A percentile compares a stretch with the other conserved stretches of the same genome.
Conservation (phyloP, 441 rosid species). For the Croton setiger region DNA sequence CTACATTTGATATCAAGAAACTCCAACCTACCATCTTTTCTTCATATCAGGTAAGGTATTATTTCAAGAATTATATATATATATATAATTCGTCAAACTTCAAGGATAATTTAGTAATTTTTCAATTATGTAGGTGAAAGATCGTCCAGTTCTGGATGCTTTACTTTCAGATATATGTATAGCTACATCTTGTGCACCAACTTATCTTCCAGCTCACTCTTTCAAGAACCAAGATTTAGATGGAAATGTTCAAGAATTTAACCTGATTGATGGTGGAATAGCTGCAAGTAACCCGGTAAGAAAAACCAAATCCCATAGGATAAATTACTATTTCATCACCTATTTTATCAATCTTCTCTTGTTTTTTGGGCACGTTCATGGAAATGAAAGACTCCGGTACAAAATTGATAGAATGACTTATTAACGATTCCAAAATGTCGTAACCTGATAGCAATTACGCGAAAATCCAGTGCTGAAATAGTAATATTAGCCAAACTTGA, state of each 20-base stretch:
- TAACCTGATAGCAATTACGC: too few species aligned
- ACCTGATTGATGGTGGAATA: conserved; percentile 70
- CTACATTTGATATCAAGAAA: conserved; percentile 70
- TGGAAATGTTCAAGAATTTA: conserved; percentile 43
- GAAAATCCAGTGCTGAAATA: too few species aligned
- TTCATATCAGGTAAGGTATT: conserved; percentile 59
- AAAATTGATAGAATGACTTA: too few species aligned
- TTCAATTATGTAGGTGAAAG: conserved; percentile 35
- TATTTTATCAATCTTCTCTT: too few species aligned
- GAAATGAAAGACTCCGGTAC: too few species aligned
- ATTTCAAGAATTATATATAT: not conserved
- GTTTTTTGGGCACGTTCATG: too few species aligned
- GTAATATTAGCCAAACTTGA: too few species aligned
- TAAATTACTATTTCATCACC: too few species aligned
- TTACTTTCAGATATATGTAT: conserved; percentile 59
- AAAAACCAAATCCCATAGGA: not conserved
- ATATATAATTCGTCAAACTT: too few species aligned
- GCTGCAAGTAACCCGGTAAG: conserved; percentile 71
- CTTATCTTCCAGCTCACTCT: conserved; percentile 61
- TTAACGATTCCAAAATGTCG: too few species aligned
- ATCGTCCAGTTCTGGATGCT: conserved; percentile 41
- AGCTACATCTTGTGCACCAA: conserved; percentile 86
- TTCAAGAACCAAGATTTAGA: conserved; percentile 40
- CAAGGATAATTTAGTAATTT: too few species aligned
- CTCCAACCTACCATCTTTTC: conserved; percentile 77